Evolutionary conservation across 495 filamentous ascomycete genomes (phyloP).

Genomic region (Podospora anserina): DNA sequence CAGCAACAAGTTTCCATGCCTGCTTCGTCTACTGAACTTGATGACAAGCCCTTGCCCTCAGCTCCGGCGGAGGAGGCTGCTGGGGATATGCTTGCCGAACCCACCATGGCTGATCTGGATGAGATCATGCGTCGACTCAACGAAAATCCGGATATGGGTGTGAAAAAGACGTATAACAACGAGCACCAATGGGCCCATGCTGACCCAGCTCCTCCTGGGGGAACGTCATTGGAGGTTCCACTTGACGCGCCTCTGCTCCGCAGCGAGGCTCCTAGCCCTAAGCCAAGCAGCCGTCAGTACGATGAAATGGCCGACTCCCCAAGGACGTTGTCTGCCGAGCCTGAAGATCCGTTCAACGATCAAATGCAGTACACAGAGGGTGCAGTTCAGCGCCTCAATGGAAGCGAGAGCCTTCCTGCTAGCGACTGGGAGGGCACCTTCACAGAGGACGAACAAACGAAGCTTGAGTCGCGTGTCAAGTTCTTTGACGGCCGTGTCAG

Average conservation of each 20-base stretch:
- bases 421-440: slow-evolving; percentile 92
- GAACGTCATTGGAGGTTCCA: slow-evolving; percentile 35
- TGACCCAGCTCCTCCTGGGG: slow-evolving; percentile 33
- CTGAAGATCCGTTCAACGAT: slow-evolving; percentile 51
- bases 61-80: slow-evolving; percentile 12
- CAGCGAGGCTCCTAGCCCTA: slow-evolving; percentile 75
- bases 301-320: slow-evolving; percentile 33
- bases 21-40: slow-evolving; percentile 22
- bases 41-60: slow-evolving; percentile 17
- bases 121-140: slow-evolving; percentile 81
- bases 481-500: slow-evolving; percentile 91
- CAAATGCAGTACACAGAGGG: slow-evolving; percentile 47
- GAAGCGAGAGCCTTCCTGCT: slow-evolving; percentile 59
- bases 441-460: slow-evolving; percentile 75
- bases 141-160: slow-evolving; percentile 65
- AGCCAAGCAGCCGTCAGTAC: slow-evolving; percentile 56
- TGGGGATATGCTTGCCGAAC: slow-evolving; percentile 34
- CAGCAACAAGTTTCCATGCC: slow-evolving; percentile 14
- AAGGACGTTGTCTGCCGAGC: slow-evolving; percentile 37
- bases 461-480: slow-evolving; percentile 64
- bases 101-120: slow-evolving; percentile 77
- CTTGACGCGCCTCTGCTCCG: slow-evolving; percentile 53
- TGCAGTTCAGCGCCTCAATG: slow-evolving; percentile 64
- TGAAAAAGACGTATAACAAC: slow-evolving; percentile 57
- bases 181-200: slow-evolving; percentile 43